These are phyloP conservation scores for Venturia nashicola DNA, from an alignment of 2,329 filamentous ascomycete species.

Conservation along the genomic window DNA sequence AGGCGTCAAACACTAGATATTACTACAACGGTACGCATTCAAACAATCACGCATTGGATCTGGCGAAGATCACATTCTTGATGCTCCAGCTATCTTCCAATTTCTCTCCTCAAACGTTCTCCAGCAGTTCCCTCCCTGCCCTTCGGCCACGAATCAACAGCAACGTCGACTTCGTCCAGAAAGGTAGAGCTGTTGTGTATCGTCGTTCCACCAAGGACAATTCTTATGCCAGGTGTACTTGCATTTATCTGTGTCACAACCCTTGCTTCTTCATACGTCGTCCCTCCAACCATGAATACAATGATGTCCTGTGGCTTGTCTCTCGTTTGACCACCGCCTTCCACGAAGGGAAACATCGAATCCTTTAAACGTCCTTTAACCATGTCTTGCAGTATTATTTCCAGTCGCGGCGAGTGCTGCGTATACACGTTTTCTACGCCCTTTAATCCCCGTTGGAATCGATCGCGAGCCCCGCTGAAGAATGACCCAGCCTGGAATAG, in stretches of 20 bases:
- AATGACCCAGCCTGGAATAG: slow-evolving; percentile 82
- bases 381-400: slow-evolving; percentile 78
- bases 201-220: slow-evolving; percentile 79
- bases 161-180: slow-evolving; percentile 82
- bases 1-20: no score
- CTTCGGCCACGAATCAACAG: slow-evolving; percentile 77
- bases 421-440: slow-evolving; percentile 99
- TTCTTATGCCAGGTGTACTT: slow-evolving; percentile 72
- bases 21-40: no score
- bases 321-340: slow-evolving; percentile 71
- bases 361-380: slow-evolving; percentile 85
- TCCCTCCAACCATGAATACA: slow-evolving; percentile 85
- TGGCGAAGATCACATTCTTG: not conserved
- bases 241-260: slow-evolving; percentile 93
- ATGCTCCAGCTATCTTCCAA: slow-evolving; percentile 30
- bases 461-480: slow-evolving; percentile 74
- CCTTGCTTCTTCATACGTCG: slow-evolving; percentile 95
- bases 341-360: slow-evolving; percentile 84
- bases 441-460: slow-evolving; percentile 79
- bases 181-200: slow-evolving; percentile 84
- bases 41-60: no score
- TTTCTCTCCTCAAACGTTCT: slow-evolving; percentile 48
- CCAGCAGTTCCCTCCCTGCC: slow-evolving; percentile 45
- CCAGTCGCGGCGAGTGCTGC: slow-evolving; percentile 82
- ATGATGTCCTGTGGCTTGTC: slow-evolving; percentile 97